A percentile compares a stretch with the other conserved stretches of the same genome.
phyloP scores from a whole-genome alignment of 352 stramenopile genomes.

The Phytopythium ostracodes region DNA sequence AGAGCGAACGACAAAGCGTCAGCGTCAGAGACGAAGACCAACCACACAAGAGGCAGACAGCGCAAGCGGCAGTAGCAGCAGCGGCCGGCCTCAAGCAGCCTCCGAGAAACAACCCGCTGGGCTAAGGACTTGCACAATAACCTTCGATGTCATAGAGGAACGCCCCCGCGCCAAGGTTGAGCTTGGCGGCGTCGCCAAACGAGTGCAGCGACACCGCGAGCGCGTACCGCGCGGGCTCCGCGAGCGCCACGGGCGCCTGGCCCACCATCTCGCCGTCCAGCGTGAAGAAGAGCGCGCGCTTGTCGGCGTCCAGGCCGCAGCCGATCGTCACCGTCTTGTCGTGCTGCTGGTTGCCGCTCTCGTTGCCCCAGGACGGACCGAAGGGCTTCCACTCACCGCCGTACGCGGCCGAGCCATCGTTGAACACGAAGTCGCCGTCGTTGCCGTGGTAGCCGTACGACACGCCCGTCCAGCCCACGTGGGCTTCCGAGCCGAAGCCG shows the following conservation, averaged over 20 bases:
- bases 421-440: constrained; percentile 83
- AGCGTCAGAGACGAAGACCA: neutral
- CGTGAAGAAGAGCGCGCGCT: constrained; percentile 73
- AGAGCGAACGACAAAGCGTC: neutral
- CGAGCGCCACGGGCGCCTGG: constrained; percentile 31
- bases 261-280: constrained; percentile 70
- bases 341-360: constrained; percentile 13
- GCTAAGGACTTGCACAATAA: constrained; percentile 87
- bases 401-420: constrained; percentile 63
- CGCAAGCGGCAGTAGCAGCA: neutral
- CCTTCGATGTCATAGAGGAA: constrained; percentile 83
- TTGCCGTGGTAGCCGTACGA: constrained; percentile 86
- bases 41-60: neutral
- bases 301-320: constrained; percentile 61
- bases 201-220: constrained; percentile 75
- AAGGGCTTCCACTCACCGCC: constrained; percentile 70
- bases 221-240: constrained; percentile 51
- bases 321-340: constrained; percentile 48
- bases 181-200: constrained; percentile 60
- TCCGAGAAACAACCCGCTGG: constrained; percentile 14
- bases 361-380: constrained; percentile 60
- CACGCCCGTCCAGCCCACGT: constrained; percentile 78
- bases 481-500: constrained; percentile 77
- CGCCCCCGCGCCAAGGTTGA: constrained; percentile 68
- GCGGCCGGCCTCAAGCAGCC: neutral